Evolutionary conservation across 139 green algal species (phyloP).

Genomic region (Closterium sp.): DNA sequence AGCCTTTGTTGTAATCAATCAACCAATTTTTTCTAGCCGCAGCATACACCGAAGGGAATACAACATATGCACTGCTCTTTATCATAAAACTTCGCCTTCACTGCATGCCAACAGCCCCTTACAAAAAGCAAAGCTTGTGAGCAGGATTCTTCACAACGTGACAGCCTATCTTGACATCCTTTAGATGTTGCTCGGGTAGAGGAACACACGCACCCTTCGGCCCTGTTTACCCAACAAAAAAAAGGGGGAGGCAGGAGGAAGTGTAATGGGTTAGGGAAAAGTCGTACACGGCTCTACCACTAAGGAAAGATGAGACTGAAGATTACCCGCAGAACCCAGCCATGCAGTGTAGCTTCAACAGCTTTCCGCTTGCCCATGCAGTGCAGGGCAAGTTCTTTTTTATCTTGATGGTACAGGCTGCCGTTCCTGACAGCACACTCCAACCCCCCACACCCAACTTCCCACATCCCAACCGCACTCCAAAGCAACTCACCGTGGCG

Average conservation of each 20-base stretch:
- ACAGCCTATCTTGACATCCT: neutral
- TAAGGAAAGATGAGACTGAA: too few relatives aligned
- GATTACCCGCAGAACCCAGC: neutral
- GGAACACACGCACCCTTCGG: conserved; percentile 39
- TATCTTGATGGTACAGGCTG: conserved; percentile 70
- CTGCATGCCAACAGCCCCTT: too few relatives aligned
- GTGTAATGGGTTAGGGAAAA: neutral
- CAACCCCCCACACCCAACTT: neutral
- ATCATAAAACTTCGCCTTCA: neutral
- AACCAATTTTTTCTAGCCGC: neutral
- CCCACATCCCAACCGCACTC: too few relatives aligned
- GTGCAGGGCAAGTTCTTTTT: conserved; percentile 83
- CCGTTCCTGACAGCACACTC: conserved; percentile 90
- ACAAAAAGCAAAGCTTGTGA: neutral
- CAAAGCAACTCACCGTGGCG: conserved; percentile 56
- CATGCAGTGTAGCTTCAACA: too few relatives aligned
- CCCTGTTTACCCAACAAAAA: conserved; percentile 19
- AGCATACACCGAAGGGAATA: neutral
- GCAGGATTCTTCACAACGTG: neutral
- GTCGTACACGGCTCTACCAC: too few relatives aligned
- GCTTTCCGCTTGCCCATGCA: conserved; percentile 52
- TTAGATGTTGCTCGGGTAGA: conserved; percentile 47
- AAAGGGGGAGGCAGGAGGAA: neutral
- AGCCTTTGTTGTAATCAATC: neutral
- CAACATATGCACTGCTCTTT: neutral